A percentile compares a stretch with the other conserved stretches of the same genome.
phyloP scores from a whole-genome alignment of 306 rosid genomes.

The Rosa lucieae region DNA sequence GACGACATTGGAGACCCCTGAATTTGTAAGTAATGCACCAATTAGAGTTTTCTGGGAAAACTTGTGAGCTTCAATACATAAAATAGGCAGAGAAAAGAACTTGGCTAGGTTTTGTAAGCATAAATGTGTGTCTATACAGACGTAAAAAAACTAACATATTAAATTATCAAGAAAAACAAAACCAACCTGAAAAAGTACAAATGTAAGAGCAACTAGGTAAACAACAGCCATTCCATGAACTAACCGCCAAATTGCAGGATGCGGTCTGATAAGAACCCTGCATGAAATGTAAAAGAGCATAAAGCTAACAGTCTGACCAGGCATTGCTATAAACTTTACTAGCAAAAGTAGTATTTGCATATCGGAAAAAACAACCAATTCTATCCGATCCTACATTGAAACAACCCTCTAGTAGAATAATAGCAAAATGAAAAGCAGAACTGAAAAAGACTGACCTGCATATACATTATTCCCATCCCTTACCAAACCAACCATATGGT shows the following conservation, averaged over 20 bases:
- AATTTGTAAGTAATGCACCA: not conserved
- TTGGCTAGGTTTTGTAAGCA: not conserved
- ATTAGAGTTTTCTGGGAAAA: not conserved
- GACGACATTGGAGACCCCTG: not conserved
- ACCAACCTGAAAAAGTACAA: conserved; percentile 96
- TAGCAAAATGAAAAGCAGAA: not conserved
- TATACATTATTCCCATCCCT: not conserved
- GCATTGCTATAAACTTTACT: not conserved
- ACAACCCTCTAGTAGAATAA: not conserved
- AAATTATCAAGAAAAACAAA: not conserved
- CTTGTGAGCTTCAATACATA: not conserved
- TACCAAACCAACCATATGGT: not conserved
- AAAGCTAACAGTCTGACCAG: conserved; percentile 22
- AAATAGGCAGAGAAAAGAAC: not conserved
- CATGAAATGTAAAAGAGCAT: conserved; percentile 24
- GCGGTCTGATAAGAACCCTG: conserved; percentile 98
- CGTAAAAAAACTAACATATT: not conserved
- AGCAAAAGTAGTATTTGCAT: not conserved
- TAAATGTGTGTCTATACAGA: not conserved
- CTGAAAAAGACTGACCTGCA: not conserved
- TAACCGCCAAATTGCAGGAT: conserved; percentile 99
- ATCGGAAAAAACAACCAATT: not conserved
- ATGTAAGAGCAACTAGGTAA: conserved; percentile 90
- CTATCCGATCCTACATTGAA: not conserved
- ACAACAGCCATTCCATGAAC: conserved; percentile 99